Base-by-base conservation (phyloP, 1,284 basidiomycete genomes). In the Marasmius sp. region DNA sequence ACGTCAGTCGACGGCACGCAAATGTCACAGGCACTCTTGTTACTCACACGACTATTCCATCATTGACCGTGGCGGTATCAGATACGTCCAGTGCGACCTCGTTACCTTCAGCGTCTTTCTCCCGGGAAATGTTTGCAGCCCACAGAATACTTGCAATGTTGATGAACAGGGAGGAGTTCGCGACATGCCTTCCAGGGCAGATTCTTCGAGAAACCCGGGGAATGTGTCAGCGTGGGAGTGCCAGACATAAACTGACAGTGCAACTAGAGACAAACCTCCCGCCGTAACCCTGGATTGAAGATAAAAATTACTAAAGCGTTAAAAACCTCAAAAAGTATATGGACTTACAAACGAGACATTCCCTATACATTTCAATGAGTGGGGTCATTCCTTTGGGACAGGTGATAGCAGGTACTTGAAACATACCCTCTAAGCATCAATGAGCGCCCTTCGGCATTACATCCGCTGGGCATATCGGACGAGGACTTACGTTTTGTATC, bases 171-270 rank as follows among this genome's bases (percentile, higher is more conserved):
- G 60, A 57, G 36, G 37, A 43, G 34, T 57, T 43, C 8, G 60
- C 60, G 3, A 61, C 37, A 38, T 61, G 47, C 18, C 53, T 36
- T 38, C 60, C 60, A 16, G 47, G 36, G 33, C 60, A 61, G n/a
- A 59, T n/a, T 49, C 60, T 57, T 20, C 16, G 20, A 58, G 41
- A 10, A 8, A 3, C 4, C 20, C 8, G 20, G 45, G 4, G 12
- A 5, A n/a, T n/a, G 11, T 20, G 43, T 9, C 33, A 12, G 39
- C 7, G 54, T 38, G 27, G 27, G 27, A 27, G 27, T 27, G 27
- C 27, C 27, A 27, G 27, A 5, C 27, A 27, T 2, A 27, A 5
- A 27, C 14, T 11, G 33, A 34, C 5, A 14, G 36, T 43, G 41
- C 36, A 56, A 10, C 2, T 9, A 20, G 41, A 7, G n/a, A 18